A percentile compares a stretch with the other conserved stretches of the same genome.
Evolutionary conservation across 768 basidiomycete species (phyloP).

Genomic region (Daedaleopsis nitida): DNA sequence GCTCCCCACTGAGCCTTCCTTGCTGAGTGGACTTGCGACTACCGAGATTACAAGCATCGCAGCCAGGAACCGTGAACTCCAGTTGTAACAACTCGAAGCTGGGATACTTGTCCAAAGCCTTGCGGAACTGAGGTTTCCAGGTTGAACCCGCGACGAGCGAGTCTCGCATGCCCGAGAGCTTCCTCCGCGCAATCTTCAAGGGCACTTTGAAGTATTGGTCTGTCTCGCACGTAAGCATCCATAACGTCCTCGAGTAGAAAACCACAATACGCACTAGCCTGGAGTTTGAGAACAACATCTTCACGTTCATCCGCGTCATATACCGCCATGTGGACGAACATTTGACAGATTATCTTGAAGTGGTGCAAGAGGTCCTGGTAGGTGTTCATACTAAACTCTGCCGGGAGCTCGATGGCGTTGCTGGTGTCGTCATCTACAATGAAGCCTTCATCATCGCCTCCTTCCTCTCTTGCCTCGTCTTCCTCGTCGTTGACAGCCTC

Average conservation of each 20-base stretch:
- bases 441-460: conserved; percentile 45
- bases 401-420: conserved; percentile 54
- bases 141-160: conserved; percentile 83
- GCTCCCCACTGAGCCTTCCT: conserved; percentile 62
- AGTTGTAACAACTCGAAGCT: conserved; percentile 55
- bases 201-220: conserved; percentile 78
- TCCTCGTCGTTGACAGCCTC: conserved; percentile 30
- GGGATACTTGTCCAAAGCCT: conserved; percentile 66
- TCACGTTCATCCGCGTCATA: conserved; percentile 51
- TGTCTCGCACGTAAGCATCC: not conserved
- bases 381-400: conserved; percentile 78
- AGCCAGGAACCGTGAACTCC: conserved; percentile 59
- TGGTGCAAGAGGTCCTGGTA: conserved; percentile 77
- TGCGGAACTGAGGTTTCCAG: conserved; percentile 75
- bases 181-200: conserved; percentile 65
- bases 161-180: conserved; percentile 68
- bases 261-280: conserved; percentile 47
- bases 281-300: conserved; percentile 50
- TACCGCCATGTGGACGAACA: conserved; percentile 82
- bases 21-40: conserved; percentile 64
- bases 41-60: conserved; percentile 84
- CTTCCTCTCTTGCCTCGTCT: conserved; percentile 31
- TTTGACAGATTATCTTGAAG: conserved; percentile 87
- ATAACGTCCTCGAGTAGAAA: not conserved
- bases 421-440: conserved; percentile 62